A percentile compares a stretch with the other conserved stretches of the same genome.
Conservation (phyloP, 2,329 filamentous ascomycete species). For the Cladosporium sp. region DNA sequence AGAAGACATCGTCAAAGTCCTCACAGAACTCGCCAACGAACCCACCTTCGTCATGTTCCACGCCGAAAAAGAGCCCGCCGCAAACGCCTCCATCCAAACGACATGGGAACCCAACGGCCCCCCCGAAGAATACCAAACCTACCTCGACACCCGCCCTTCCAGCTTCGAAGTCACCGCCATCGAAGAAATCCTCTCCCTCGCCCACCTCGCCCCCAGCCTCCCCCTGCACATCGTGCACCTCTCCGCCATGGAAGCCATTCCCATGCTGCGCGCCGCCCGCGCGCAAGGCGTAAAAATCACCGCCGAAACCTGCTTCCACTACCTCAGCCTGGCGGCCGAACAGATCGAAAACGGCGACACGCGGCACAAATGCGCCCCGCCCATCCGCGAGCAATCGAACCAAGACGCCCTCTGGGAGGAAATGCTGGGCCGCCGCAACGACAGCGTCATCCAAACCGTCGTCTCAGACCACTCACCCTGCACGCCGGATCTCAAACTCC, state of each 20-base stretch:
- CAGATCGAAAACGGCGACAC: conserved; percentile 80
- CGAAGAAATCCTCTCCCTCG: conserved; percentile 75
- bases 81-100: conserved; percentile 69
- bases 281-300: conserved; percentile 75
- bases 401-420: conserved; percentile 86
- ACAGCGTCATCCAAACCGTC: conserved; percentile 83
- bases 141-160: conserved; percentile 83
- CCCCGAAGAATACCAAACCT: conserved; percentile 76
- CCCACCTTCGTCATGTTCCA: conserved; percentile 98
- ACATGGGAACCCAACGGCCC: conserved; percentile 65
- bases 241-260: conserved; percentile 82
- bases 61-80: conserved; percentile 94
- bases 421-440: conserved; percentile 48
- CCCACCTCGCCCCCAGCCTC: conserved; percentile 72
- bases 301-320: conserved; percentile 94
- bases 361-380: conserved; percentile 90
- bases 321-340: conserved; percentile 79
- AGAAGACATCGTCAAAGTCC: conserved; percentile 71
- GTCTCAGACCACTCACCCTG: conserved; percentile 96
- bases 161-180: conserved; percentile 89
- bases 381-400: conserved; percentile 76
- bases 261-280: conserved; percentile 70
- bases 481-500: conserved; percentile 86
- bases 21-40: conserved; percentile 72
- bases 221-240: conserved; percentile 92